A percentile compares a stretch with the other conserved stretches of the same genome.
These are phyloP conservation scores for Halophytophthora polymorphica DNA, from an alignment of 352 stramenopile genomes.

Conservation along the genomic window DNA sequence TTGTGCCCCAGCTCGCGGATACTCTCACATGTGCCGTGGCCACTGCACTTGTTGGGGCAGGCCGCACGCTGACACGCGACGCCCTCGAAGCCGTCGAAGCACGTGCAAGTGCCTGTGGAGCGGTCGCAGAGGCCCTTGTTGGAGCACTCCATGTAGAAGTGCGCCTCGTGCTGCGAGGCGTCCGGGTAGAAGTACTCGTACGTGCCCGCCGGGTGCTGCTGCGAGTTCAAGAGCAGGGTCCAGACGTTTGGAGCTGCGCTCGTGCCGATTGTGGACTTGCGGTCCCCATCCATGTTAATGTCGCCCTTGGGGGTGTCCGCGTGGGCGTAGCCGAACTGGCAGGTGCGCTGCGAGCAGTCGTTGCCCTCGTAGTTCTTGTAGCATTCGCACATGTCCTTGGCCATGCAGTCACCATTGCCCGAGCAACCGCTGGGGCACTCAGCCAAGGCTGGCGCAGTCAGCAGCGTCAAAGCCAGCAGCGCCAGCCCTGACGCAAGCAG, in stretches of 20 bases:
- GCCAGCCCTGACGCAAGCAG: slow-evolving; percentile 14
- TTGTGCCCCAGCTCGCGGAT: slow-evolving; percentile 59
- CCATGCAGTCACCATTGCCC: slow-evolving; percentile 72
- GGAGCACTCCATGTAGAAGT: slow-evolving; percentile 93
- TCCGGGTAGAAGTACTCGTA: slow-evolving; percentile 73
- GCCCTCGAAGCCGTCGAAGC: slow-evolving; percentile 90
- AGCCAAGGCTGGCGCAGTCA: slow-evolving; percentile 17
- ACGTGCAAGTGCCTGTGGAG: slow-evolving; percentile 72
- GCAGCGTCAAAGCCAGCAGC: slow-evolving; percentile 20
- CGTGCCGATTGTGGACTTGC: slow-evolving; percentile 27
- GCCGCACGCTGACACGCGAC: slow-evolving; percentile 74
- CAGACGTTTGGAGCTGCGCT: too few relatives aligned
- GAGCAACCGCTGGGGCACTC: slow-evolving; percentile 85
- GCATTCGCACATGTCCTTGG: slow-evolving; percentile 83
- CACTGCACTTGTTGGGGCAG: slow-evolving; percentile 71
- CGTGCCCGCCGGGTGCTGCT: slow-evolving; percentile 60
- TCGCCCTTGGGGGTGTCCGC: slow-evolving; percentile 93
- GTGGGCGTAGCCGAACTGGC: slow-evolving; percentile 83
- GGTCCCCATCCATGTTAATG: slow-evolving; percentile 83
- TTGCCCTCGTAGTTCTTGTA: slow-evolving; percentile 86
- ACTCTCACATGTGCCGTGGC: slow-evolving; percentile 69
- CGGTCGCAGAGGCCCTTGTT: slow-evolving; percentile 93
- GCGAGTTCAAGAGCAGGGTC: slow-evolving; percentile 69
- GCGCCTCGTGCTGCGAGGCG: slow-evolving; percentile 47
- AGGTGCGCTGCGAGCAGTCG: slow-evolving; percentile 81